Evolutionary conservation across 768 basidiomycete species (phyloP).

Genomic region (Rhizopogon rudus): DNA sequence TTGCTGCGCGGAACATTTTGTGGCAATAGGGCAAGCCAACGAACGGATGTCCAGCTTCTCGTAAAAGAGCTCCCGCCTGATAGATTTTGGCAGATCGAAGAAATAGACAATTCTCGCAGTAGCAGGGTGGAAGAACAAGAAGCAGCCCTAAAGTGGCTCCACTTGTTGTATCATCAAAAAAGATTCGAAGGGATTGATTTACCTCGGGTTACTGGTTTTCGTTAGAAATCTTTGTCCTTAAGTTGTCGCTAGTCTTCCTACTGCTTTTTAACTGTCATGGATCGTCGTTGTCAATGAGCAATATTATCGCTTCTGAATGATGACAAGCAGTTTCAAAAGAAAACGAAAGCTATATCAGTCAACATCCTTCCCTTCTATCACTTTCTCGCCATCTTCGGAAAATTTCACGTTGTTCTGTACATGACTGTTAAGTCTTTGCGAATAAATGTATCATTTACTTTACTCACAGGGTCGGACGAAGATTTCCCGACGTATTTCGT

Average conservation of each 20-base stretch:
- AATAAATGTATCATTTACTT: not conserved
- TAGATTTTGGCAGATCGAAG: constrained; percentile 44
- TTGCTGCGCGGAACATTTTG: constrained; percentile 39
- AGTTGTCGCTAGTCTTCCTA: not conserved
- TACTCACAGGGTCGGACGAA: constrained; percentile 34
- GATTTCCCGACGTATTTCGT: constrained; percentile 85
- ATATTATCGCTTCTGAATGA: not conserved
- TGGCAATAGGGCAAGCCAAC: constrained; percentile 38
- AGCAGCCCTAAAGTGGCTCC: not conserved
- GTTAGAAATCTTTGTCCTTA: not conserved
- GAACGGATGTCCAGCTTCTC: no score
- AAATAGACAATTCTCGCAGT: not conserved
- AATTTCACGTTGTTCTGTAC: constrained; percentile 70
- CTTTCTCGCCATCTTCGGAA: constrained; percentile 69
- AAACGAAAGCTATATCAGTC: constrained; percentile 14
- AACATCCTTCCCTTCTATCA: constrained; percentile 60
- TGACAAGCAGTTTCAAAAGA: no score
- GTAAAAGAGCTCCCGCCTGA: constrained; percentile 46
- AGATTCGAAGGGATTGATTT: no score
- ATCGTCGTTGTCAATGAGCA: not conserved
- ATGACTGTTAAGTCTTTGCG: not conserved
- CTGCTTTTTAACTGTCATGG: not conserved
- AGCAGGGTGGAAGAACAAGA: not conserved
- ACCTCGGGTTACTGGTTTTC: no score
- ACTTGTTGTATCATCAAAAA: not conserved